Percentiles rank a stretch among this genome's conserved stretches.
Conservation (phyloP, 441 rosid genomes). For the Cnidoscolus chayamansa region DNA sequence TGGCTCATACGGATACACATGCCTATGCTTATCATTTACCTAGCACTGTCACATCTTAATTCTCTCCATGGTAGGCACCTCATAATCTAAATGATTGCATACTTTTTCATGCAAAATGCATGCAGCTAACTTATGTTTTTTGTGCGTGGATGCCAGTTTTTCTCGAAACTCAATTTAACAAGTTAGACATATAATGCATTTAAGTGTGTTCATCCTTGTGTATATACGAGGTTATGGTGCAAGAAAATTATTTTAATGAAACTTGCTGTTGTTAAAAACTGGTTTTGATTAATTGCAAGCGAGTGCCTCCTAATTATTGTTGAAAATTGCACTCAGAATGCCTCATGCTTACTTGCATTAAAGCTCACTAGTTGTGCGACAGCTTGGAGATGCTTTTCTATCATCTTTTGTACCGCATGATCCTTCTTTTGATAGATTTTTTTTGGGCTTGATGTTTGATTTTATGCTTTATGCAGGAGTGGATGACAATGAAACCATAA, state of each 20-base stretch:
- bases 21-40: neutral
- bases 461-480: conserved; percentile 53
- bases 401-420: neutral
- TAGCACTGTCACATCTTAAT: neutral
- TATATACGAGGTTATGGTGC: neutral
- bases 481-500: conserved; percentile 68
- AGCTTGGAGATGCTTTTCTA: neutral
- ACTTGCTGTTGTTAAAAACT: neutral
- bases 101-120: neutral
- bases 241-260: neutral
- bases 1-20: neutral
- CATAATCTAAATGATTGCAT: neutral
- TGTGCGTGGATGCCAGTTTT: neutral
- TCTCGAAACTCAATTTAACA: neutral
- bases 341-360: neutral
- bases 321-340: no score
- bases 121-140: neutral
- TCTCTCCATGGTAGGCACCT: neutral
- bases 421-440: neutral
- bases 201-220: neutral
- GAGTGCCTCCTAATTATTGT: neutral
- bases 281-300: neutral
- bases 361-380: neutral
- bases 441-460: conserved; percentile 16
- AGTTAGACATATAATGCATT: neutral